Conservation (phyloP, 768 basidiomycete genomes). For the Agaricus sinodeliciosus region DNA sequence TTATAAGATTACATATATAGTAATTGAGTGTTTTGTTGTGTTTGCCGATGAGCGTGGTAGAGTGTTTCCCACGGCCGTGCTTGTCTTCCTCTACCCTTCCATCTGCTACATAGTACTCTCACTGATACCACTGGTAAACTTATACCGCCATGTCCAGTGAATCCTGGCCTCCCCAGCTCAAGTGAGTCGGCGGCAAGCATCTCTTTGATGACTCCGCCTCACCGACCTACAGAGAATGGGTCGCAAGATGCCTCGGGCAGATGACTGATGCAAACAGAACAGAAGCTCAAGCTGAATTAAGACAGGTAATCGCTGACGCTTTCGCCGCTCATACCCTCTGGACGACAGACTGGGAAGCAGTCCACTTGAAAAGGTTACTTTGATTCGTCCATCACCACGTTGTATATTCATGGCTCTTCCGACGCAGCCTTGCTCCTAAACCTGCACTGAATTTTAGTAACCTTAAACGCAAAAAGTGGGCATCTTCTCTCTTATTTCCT, state of each 20-base stretch:
- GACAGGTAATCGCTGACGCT: conserved; percentile 93
- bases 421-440: conserved; percentile 51
- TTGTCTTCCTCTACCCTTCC: not conserved
- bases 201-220: not conserved
- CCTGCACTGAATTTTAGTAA: conserved; percentile 42
- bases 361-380: conserved; percentile 77
- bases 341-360: conserved; percentile 90
- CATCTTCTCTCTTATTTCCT: conserved; percentile 21
- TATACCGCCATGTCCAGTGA: conserved; percentile 56
- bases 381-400: not conserved
- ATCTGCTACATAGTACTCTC: not conserved
- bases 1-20: conserved; percentile 16
- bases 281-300: conserved; percentile 90
- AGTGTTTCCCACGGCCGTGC: not conserved
- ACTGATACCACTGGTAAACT: not conserved
- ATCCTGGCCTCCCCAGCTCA: conserved; percentile 76
- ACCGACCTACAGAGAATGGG: conserved; percentile 69
- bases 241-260: conserved; percentile 86
- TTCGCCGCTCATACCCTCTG: conserved; percentile 79
- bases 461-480: conserved; percentile 70
- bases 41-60: too few species aligned
- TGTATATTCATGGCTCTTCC: not conserved
- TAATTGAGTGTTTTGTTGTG: conserved; percentile 4
- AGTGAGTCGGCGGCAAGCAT: conserved; percentile 36
- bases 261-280: conserved; percentile 83